A percentile compares a stretch with the other conserved stretches of the same genome.
Evolutionary conservation across 148 eudicot genomes (phyloP).

Genomic region (Diospyros kaki): DNA sequence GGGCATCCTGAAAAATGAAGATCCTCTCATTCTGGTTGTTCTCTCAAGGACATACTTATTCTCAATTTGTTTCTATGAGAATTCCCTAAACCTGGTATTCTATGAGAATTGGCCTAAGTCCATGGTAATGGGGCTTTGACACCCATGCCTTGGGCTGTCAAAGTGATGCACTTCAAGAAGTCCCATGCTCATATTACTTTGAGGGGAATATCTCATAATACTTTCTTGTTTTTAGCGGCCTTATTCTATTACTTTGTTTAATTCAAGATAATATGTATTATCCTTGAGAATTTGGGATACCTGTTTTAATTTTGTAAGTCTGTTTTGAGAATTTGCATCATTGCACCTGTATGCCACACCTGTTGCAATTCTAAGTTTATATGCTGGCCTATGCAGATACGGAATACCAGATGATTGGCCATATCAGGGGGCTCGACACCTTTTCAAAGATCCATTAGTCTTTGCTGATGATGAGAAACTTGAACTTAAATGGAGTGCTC

Average conservation of each 20-base stretch:
- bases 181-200: too few relatives aligned
- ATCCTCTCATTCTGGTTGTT: not conserved
- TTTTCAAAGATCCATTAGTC: constrained; percentile 85
- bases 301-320: too few relatives aligned
- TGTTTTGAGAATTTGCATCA: too few relatives aligned
- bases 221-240: not conserved
- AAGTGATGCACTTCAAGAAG: too few relatives aligned
- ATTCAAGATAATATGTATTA: not conserved
- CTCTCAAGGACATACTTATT: not conserved
- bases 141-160: too few relatives aligned
- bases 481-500: constrained; percentile 83
- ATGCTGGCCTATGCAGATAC: constrained; percentile 40
- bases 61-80: not conserved
- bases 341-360: too few relatives aligned
- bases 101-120: too few relatives aligned
- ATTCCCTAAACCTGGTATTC: too few relatives aligned
- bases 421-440: constrained; percentile 78
- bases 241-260: not conserved
- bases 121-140: too few relatives aligned
- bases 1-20: not conserved
- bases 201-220: not conserved
- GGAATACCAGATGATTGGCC: constrained; percentile 97
- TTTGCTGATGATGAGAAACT: constrained; percentile 59
- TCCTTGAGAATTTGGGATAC: not conserved
- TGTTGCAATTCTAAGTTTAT: not conserved